Evolutionary conservation across 805 yeast species (phyloP), one percentile per base, ranked within the genome.

Genomic region (Candida koratica): DNA sequence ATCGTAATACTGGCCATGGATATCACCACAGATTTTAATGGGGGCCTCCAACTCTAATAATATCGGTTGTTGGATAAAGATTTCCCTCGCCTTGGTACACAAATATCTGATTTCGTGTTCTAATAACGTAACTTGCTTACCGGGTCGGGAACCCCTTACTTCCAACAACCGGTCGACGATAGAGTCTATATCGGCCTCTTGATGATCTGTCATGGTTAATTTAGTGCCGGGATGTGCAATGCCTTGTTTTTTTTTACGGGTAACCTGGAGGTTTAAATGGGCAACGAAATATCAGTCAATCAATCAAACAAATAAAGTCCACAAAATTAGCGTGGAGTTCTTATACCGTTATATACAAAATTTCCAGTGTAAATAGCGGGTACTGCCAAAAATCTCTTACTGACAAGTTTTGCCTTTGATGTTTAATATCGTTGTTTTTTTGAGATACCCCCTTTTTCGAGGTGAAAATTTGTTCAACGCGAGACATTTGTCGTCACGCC

Each of bases 71-170:
- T 87, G 95, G 60, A 90, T 93, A 65, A 90, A 90, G 55, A 90
- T 93, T 60, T 94, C 97, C 66, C 98, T 81, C 20, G 98, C 97
- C 64, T 89, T 90, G 45, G 97, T 88, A 71, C 98, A 90, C 44
- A 90, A 79, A 65, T 77, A 90, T 56, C 95, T 81, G 61, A 90
- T 93, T 69, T 93, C 97, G 60, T 77, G 85, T 67, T 90, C 98
- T 53, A 83, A 86, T 43, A 90, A 73, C 48, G 88, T 88, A 31
- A 90, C 98, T 60, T 87, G 96, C 61, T 87, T 89, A 25, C 98
- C 98, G 13, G 98, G 98, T 62, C 97, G 81, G 43, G 96, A 87
- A 46, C 97, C 98, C 65, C 98, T 81, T 36, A 93, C 98, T 65
- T 93, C 97, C 52, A 90, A 73, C 56, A 90, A 76, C 73, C 97